A percentile compares a stretch with the other conserved stretches of the same genome.
Conservation (phyloP, 805 yeast species). For the Nakazawaea holstii region DNA sequence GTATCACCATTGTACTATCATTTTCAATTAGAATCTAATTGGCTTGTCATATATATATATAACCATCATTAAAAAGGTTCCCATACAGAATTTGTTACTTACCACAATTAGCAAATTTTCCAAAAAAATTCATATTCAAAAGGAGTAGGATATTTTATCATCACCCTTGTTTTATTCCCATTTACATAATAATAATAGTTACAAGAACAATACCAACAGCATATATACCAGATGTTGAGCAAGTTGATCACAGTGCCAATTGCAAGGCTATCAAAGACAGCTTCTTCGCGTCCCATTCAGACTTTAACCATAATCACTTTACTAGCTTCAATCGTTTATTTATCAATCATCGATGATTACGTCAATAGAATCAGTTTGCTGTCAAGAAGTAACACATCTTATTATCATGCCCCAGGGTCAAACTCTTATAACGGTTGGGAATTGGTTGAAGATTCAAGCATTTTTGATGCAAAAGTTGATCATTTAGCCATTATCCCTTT, state of each 20-base stretch:
- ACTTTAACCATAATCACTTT: slow-evolving; percentile 67
- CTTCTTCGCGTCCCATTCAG: slow-evolving; percentile 86
- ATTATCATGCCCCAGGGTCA: slow-evolving; percentile 30
- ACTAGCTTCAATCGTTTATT: slow-evolving; percentile 74
- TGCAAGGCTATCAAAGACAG: slow-evolving; percentile 32
- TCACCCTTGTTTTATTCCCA: too few relatives aligned
- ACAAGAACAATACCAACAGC: not conserved
- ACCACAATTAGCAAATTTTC: too few relatives aligned
- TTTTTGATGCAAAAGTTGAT: slow-evolving; percentile 32
- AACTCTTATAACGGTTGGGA: slow-evolving; percentile 40
- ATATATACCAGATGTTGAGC: not conserved
- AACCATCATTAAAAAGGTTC: too few relatives aligned
- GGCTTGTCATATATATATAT: too few relatives aligned
- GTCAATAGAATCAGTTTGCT: slow-evolving; percentile 18
- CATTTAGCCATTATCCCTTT: slow-evolving; percentile 51
- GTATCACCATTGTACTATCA: too few relatives aligned
- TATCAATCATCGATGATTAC: slow-evolving; percentile 68
- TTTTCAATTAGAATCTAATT: too few relatives aligned
- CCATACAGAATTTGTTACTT: too few relatives aligned
- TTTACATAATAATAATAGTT: too few relatives aligned
- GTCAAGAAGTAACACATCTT: slow-evolving; percentile 17
- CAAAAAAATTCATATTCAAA: too few relatives aligned
- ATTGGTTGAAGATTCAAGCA: slow-evolving; percentile 35
- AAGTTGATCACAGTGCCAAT: slow-evolving; percentile 2
- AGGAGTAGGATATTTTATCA: too few relatives aligned